A percentile compares a stretch with the other conserved stretches of the same genome.
These are phyloP conservation scores for Alternaria brassicicola DNA, from an alignment of 2,329 filamentous ascomycete species.

Conservation along the genomic window DNA sequence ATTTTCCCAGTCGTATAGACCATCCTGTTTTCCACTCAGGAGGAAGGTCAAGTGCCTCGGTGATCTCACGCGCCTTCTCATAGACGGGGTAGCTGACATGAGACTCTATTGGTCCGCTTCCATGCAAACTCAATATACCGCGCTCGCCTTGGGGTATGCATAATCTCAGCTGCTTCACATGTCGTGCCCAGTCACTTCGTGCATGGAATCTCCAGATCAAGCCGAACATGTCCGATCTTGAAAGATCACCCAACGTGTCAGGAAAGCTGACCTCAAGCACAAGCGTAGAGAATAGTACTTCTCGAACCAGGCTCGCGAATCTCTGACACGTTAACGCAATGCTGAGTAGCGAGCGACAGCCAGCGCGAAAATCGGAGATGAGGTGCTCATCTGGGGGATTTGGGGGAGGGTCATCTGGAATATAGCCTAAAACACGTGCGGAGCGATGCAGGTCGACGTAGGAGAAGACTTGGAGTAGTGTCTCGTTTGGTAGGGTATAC, in stretches of 20 bases:
- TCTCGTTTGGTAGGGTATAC: slow-evolving; percentile 16
- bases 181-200: slow-evolving; percentile 4
- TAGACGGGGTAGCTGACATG: background rate
- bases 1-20: background rate
- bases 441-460: slow-evolving; percentile 12
- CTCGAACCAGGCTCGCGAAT: slow-evolving; percentile 14
- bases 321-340: slow-evolving; percentile 21
- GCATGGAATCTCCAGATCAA: slow-evolving; percentile 7
- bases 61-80: background rate
- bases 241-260: background rate
- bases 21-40: background rate
- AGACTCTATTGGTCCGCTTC: background rate
- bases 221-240: background rate
- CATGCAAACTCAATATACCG: background rate
- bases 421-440: slow-evolving; percentile 18
- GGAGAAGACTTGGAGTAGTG: slow-evolving; percentile 19
- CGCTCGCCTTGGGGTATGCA: background rate
- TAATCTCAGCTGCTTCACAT: slow-evolving; percentile 17
- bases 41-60: slow-evolving; percentile 7
- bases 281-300: slow-evolving; percentile 8
- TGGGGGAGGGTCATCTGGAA: slow-evolving; percentile 18
- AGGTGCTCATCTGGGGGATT: slow-evolving; percentile 8
- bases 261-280: slow-evolving; percentile 2
- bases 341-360: slow-evolving; percentile 5
- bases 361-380: slow-evolving; percentile 9